Base-by-base conservation (phyloP, 1,284 basidiomycete genomes). In the Limonomyces culmigenus region DNA sequence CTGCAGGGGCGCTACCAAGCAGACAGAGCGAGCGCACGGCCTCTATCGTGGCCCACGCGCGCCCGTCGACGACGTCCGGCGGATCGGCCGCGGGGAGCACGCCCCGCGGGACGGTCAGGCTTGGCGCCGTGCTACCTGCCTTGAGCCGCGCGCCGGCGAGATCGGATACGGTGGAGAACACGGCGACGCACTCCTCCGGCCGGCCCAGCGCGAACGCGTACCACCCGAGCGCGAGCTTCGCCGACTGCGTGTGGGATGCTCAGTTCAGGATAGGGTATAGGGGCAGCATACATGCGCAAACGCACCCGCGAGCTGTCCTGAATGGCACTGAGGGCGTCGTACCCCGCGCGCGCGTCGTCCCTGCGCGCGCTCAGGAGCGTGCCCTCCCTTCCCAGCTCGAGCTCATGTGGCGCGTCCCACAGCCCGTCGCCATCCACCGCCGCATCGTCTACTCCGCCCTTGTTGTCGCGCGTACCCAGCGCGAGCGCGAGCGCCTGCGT, bases 171-270 rank as follows among this genome's bases (percentile, higher is more conserved):
- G 61, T 55, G 17, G 59, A 53, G 5, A 84, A 62, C 37, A 75
- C 58, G 2, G 55, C 47, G 14, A 89, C 55, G 38, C 80, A 85
- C 37, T 72, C 67, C 2, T 62, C 52, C 13, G 74, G 74, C 14
- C 69, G 60, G 20, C 73, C 72, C 3, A 87, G 55, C 1, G 84
- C 78, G 51, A 83, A 85, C 2, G 74, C 70, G 45, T 80, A 76
- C 52, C 83, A 86, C 2, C 80, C 84, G 29, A 80, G 55, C 0
- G 69, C 63, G 37, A 83, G 63, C 41, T 67, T 59, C 13, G 74
- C 56, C 12, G 67, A 72, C 76, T 79, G 15, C 16, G 25, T 27
- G 25, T 8, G n/a, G 10, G 42, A 11, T 32, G 15, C 15, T 18
- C 16, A 19, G 33, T 27, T 39, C 13, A 35, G 39, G 39, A 34